A percentile compares a stretch with the other conserved stretches of the same genome.
These are phyloP conservation scores for Discostella stelligera DNA, from an alignment of 352 stramenopile genomes.

Conservation along the genomic window DNA sequence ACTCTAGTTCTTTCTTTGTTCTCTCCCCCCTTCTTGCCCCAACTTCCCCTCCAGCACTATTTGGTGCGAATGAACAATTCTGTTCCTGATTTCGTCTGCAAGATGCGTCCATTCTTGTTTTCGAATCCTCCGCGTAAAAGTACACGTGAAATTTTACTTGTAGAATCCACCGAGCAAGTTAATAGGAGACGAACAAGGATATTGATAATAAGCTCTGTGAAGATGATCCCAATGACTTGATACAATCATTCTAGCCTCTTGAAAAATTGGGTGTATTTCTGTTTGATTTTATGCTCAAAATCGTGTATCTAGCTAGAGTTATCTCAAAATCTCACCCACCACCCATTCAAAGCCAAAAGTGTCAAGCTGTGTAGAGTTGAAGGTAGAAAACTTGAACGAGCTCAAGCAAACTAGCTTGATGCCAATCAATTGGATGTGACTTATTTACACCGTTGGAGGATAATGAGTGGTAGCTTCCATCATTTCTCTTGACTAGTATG, in stretches of 20 bases:
- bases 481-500: not conserved
- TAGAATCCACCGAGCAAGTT: not conserved
- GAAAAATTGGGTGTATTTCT: constrained; percentile 9
- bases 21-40: not conserved
- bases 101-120: not conserved
- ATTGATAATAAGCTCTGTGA: not conserved
- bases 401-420: not conserved
- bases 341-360: too few species aligned
- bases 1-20: not conserved
- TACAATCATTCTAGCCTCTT: constrained; percentile 4
- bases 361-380: not conserved
- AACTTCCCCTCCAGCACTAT: not conserved
- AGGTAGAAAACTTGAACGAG: not conserved
- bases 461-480: not conserved
- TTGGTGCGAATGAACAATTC: constrained; percentile 2
- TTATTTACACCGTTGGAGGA: not conserved
- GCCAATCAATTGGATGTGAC: not conserved
- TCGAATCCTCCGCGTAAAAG: not conserved
- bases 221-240: not conserved
- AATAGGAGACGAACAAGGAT: not conserved
- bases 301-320: not conserved
- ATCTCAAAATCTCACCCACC: not conserved
- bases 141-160: not conserved
- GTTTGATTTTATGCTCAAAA: not conserved
- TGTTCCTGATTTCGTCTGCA: not conserved